Base-by-base conservation (phyloP, 768 basidiomycete genomes). In the Fomitopsis pulvina region DNA sequence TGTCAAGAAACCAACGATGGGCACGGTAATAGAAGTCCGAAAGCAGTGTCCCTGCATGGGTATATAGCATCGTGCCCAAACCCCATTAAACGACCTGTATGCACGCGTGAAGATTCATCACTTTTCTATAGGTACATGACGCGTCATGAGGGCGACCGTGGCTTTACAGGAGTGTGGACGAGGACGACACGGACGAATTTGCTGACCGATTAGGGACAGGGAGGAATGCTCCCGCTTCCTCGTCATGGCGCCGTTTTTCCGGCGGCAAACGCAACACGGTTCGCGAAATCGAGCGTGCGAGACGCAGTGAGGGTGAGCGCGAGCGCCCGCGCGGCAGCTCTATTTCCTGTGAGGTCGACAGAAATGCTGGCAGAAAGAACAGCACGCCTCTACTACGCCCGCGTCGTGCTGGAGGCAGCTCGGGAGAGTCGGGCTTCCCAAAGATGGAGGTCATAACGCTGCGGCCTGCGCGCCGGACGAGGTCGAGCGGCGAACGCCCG, bases 331-430 rank as follows among this genome's bases (percentile, higher is more conserved):
- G 58, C 18, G 59, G 41, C 20, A 65, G 47, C 50, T 71, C 68
- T 25, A 62, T 50, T 42, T 54, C 58, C 39, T 64, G 66, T 12
- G 68, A 63, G 9, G 79, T 71, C 3, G 85, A 74, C 63, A 90
- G 85, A 57, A 88, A 82, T 28, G 87, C 85, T 20, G 89, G 89
- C 44, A 92, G 74, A 73, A 90, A 89, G 68, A 87, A 90, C 43
- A 90, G 66, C 34, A 87, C 78, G 28, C 85, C 81, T 34, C 81
- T 76, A 42, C 76, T 75, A 63, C 50, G 71, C 70, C 50, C 53
- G 21, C 65, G 66, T 49, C 78, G 67, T 41, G 71, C 65, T 40
- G 75, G 60, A 37, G 79, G 74, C 1, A 77, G 74, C 25, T 78
- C 72, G 1, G 75, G 71, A 2, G 65, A 54, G 18, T 70, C 66